Evolutionary conservation across 2,329 filamentous ascomycete species (phyloP).

Genomic region (Arthrobotrys musiformis): DNA sequence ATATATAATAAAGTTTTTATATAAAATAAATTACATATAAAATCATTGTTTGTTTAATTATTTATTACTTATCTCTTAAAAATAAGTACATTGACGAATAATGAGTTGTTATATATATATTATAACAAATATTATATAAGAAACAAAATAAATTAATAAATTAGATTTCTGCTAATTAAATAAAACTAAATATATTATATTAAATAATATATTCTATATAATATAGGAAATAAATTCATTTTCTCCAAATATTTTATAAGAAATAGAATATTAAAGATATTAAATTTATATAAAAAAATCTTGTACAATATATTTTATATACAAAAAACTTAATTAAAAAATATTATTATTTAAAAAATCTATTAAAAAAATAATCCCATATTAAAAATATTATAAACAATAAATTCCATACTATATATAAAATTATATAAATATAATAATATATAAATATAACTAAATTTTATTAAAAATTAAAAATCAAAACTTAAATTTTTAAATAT

Average conservation of each 20-base stretch:
- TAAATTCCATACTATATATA: neutral
- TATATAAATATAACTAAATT: neutral
- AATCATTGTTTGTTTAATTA: too few relatives aligned
- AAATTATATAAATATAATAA: neutral
- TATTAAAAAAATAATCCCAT: neutral
- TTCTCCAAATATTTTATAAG: neutral
- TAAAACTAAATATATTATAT: too few relatives aligned
- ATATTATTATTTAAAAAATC: constrained; percentile 1
- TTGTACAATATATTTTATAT: neutral
- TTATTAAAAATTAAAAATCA: neutral
- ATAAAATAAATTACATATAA: neutral
- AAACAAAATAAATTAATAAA: too few relatives aligned
- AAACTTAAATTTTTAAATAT: too few relatives aligned
- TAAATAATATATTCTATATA: too few relatives aligned
- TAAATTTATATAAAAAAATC: neutral
- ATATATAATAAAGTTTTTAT: neutral
- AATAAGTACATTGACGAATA: too few relatives aligned
- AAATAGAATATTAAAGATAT: neutral
- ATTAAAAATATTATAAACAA: neutral
- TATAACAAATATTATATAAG: too few relatives aligned
- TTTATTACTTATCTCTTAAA: too few relatives aligned
- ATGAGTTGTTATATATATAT: too few relatives aligned
- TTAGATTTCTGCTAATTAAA: too few relatives aligned
- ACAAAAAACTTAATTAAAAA: too few relatives aligned
- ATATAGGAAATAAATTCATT: too few relatives aligned